These are phyloP conservation scores for Naumovozyma baii DNA, from an alignment of 805 yeast genomes.

Conservation along the genomic window DNA sequence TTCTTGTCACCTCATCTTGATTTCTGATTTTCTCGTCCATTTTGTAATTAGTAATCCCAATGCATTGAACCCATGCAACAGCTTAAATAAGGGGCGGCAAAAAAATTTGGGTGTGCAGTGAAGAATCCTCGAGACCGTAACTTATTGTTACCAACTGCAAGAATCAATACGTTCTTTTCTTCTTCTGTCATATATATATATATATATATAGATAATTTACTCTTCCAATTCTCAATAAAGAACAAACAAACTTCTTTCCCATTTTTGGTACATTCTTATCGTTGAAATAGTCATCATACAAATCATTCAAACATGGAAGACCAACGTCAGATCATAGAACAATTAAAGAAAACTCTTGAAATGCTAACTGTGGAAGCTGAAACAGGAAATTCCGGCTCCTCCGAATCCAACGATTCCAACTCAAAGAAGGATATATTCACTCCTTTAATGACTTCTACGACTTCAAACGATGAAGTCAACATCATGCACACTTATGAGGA, in stretches of 20 bases:
- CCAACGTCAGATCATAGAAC: conserved; percentile 18
- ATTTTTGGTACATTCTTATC: background rate
- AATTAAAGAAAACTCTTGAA: conserved; percentile 22
- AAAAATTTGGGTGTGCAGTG: background rate
- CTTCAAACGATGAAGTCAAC: background rate
- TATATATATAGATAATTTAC: no score
- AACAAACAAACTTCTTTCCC: no score
- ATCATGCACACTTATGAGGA: conserved; percentile 8
- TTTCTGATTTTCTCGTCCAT: no score
- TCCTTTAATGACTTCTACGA: conserved; percentile 1
- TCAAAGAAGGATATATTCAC: background rate
- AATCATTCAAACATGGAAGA: conserved; percentile 11
- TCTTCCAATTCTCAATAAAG: no score
- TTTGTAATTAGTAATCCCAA: background rate
- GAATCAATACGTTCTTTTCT: no score
- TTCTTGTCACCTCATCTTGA: no score
- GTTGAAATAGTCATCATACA: background rate
- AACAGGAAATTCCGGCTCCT: background rate
- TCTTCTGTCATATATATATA: no score
- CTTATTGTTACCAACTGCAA: no score
- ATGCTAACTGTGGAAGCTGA: conserved; percentile 12
- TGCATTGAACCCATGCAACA: no score
- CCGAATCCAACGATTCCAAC: background rate
- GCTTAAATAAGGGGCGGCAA: background rate
- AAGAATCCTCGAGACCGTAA: background rate